Percentiles rank a stretch among this genome's conserved stretches.
Evolutionary conservation across 2,329 filamentous ascomycete species (phyloP).

Genomic region (Fusarium torreyae): DNA sequence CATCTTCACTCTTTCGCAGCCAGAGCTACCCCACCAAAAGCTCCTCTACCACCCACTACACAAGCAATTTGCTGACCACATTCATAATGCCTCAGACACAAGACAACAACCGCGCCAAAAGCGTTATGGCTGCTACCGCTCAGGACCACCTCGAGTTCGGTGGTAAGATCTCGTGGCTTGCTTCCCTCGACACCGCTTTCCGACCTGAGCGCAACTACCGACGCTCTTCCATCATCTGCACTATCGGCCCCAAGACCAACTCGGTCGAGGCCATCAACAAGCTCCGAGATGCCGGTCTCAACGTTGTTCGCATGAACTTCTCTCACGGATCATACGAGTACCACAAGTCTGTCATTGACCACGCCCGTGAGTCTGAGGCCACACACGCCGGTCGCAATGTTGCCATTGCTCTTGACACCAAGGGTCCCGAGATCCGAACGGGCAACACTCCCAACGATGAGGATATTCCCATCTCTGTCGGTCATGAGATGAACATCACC

Average conservation of each 20-base stretch:
- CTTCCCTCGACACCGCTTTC: slow-evolving; percentile 88
- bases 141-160: slow-evolving; percentile 89
- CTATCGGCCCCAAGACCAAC: slow-evolving; percentile 99
- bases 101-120: slow-evolving; percentile 54
- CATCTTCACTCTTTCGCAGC: slow-evolving; percentile 28
- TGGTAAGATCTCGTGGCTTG: slow-evolving; percentile 76
- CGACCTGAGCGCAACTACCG: slow-evolving; percentile 91
- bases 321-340: slow-evolving; percentile 88
- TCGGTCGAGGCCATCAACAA: slow-evolving; percentile 96
- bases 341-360: slow-evolving; percentile 98
- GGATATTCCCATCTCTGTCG: slow-evolving; percentile 88
- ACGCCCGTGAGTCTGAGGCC: slow-evolving; percentile 89
- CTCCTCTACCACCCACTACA: slow-evolving; percentile 23
- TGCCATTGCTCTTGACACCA: slow-evolving; percentile 91
- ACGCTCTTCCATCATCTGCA: slow-evolving; percentile 98
- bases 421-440: slow-evolving; percentile 74
- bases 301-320: slow-evolving; percentile 99
- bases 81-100: slow-evolving; percentile 54
- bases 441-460: slow-evolving; percentile 84
- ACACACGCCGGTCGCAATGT: slow-evolving; percentile 85
- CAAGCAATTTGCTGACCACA: slow-evolving; percentile 38
- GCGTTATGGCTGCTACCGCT: slow-evolving; percentile 74
- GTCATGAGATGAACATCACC: slow-evolving; percentile 92
- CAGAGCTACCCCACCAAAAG: slow-evolving; percentile 45
- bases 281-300: slow-evolving; percentile 91